Evolutionary conservation across 306 rosid species (phyloP), one percentile per base, ranked within the genome.

Genomic region (Psophocarpus tetragonolobus): DNA sequence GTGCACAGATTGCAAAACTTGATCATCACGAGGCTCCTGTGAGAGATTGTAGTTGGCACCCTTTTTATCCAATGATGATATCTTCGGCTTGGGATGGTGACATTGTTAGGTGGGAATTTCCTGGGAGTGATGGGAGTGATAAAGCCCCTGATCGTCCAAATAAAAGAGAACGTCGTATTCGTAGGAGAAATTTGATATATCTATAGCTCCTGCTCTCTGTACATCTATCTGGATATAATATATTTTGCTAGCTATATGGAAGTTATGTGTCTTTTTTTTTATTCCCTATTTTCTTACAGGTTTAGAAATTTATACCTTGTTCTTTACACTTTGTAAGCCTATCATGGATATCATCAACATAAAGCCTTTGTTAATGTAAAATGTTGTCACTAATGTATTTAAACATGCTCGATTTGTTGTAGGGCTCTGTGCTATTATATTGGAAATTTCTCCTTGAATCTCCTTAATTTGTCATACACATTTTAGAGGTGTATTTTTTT

Each of bases 1-100:
- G 91, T 73, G 88, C 66, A 56, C 85, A 74, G 83, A 88, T 87
- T 68, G 91, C 87, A 17, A 87, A 68, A 82, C 88, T 87, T 33
- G 69, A 85, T 30, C 85, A 87, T 83, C 91, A 87, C 11, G 81
- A 69, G 12, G 85, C 78, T 64, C 88, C 88, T 8, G 80, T 87
- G 7, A 57, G 91, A 77, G 91, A 87, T 57, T 87, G 88, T 73
- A 87, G 87, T 45, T 87, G 91, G 91, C 91, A 87, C 51, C 91
- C 91, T 0, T 11, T 18, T 38, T 83, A 85, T 81, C 91, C 91
- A 8, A 77, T 83, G 82, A 10, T 85, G 79, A 12, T 87, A 67
- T 62, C 78, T 74, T 87, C 91, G 0, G 76, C 87, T 2, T 87
- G 91, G 88, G 91, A 87, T 24, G 91, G 91, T 24, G 88, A 87